Evolutionary conservation across 306 rosid species (phyloP).

Genomic region (Argentina anserina): DNA sequence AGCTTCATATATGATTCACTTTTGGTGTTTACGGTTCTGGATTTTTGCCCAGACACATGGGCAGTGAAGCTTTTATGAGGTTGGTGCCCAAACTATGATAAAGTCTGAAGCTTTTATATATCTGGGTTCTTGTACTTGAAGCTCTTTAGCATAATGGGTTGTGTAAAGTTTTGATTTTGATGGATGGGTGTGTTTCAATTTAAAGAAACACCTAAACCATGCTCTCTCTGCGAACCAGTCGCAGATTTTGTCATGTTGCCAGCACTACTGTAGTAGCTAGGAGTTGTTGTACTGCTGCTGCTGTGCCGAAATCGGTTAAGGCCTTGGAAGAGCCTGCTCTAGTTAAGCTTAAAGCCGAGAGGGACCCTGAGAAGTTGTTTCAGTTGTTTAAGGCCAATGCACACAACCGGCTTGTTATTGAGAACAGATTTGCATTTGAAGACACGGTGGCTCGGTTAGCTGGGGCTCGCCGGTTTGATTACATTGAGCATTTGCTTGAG

Average conservation of each 20-base stretch:
- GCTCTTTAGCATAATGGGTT: slow-evolving; percentile 11
- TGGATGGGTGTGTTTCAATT: slow-evolving; percentile 40
- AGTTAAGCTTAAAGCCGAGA: slow-evolving; percentile 50
- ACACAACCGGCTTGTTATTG: slow-evolving; percentile 49
- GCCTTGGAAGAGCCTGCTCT: slow-evolving; percentile 50
- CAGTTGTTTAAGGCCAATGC: slow-evolving; percentile 65
- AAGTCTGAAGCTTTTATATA: background rate
- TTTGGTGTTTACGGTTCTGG: slow-evolving; percentile 13
- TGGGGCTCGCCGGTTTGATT: slow-evolving; percentile 65
- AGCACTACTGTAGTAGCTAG: slow-evolving; percentile 18
- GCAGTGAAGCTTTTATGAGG: background rate
- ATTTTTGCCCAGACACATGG: slow-evolving; percentile 7
- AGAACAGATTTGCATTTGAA: slow-evolving; percentile 60
- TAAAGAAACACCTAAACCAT: slow-evolving; percentile 40
- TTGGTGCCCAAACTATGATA: slow-evolving; percentile 1
- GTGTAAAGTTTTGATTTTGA: slow-evolving; percentile 21
- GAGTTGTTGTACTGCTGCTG: slow-evolving; percentile 7
- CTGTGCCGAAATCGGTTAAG: slow-evolving; percentile 21
- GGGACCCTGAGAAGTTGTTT: slow-evolving; percentile 60
- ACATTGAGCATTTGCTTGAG: slow-evolving; percentile 58
- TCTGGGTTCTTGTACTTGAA: background rate
- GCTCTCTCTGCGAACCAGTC: slow-evolving; percentile 67
- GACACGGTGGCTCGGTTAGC: slow-evolving; percentile 68
- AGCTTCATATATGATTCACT: background rate
- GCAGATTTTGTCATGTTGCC: slow-evolving; percentile 50